Evolutionary conservation across 306 rosid genomes (phyloP).

Genomic region (Notholithocarpus densiflorus): DNA sequence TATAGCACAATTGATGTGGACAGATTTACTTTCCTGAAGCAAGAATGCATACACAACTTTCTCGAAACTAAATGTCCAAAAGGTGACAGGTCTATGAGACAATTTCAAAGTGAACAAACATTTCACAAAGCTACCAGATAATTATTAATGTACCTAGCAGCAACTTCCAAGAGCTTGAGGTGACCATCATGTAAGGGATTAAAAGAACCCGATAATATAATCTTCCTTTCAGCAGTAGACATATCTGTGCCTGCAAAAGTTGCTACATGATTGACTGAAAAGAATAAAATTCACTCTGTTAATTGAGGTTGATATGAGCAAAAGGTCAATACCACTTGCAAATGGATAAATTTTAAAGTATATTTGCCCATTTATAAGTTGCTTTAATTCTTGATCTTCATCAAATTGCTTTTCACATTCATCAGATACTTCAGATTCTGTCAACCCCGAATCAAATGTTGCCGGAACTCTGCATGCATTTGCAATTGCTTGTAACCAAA

Average conservation of each 20-base stretch:
- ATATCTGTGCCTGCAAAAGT: constrained; percentile 34
- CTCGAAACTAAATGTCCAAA: not conserved
- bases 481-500: constrained; percentile 74
- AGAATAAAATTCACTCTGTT: not conserved
- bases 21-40: not conserved
- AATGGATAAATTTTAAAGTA: constrained; percentile 79
- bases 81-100: not conserved
- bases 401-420: constrained; percentile 55
- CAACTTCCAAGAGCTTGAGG: constrained; percentile 80
- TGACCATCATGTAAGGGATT: constrained; percentile 91
- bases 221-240: constrained; percentile 58
- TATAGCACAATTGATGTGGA: not conserved
- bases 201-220: constrained; percentile 85
- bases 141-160: constrained; percentile 58
- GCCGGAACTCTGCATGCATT: constrained; percentile 76
- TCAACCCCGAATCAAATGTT: constrained; percentile 47
- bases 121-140: not conserved
- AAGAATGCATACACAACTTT: not conserved
- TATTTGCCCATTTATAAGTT: constrained; percentile 72
- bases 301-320: not conserved
- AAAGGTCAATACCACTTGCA: constrained; percentile 54
- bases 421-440: constrained; percentile 59
- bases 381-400: constrained; percentile 78
- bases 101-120: constrained; percentile 3
- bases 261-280: not conserved